A percentile compares a stretch with the other conserved stretches of the same genome.
Evolutionary conservation across 202 grass and related monocot genomes (phyloP).

Genomic region (Panicum virgatum): DNA sequence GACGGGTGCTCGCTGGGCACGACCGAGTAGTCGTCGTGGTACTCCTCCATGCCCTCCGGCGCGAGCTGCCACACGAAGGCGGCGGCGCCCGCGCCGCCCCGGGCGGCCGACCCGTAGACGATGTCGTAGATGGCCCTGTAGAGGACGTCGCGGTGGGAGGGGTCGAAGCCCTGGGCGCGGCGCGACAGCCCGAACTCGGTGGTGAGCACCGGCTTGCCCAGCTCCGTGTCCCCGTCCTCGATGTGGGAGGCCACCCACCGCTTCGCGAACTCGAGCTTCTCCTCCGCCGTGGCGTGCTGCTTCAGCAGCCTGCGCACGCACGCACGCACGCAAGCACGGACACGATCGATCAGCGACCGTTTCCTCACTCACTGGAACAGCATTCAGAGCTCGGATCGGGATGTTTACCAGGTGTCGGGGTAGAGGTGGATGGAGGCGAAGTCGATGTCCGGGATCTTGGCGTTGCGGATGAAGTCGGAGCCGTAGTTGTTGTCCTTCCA

Average conservation of each 20-base stretch:
- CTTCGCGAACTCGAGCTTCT: conserved; percentile 71
- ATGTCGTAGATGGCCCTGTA: conserved; percentile 77
- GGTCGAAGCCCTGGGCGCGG: conserved; percentile 51
- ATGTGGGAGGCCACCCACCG: conserved; percentile 80
- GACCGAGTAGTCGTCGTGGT: conserved; percentile 68
- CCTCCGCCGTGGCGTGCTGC: conserved; percentile 50
- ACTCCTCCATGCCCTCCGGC: conserved; percentile 70
- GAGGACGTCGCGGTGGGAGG: conserved; percentile 58
- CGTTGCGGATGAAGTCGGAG: conserved; percentile 86
- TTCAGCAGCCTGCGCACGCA: conserved; percentile 47
- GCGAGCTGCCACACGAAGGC: conserved; percentile 87
- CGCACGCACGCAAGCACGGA: no score
- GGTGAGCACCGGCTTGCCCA: conserved; percentile 75
- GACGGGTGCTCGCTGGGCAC: conserved; percentile 59
- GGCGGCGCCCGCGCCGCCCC: conserved; percentile 63
- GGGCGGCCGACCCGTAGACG: conserved; percentile 59
- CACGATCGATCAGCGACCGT: no score
- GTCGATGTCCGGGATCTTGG: conserved; percentile 65
- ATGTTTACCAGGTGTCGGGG: conserved; percentile 78
- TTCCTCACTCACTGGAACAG: no score
- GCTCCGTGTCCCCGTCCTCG: conserved; percentile 78
- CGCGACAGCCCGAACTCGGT: conserved; percentile 89
- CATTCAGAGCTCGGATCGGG: neutral
- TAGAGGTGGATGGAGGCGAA: conserved; percentile 94
- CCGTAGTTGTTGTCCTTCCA: conserved; percentile 74